phyloP scores from a whole-genome alignment of 495 filamentous ascomycete species.

The Lindgomyces ingoldianus region DNA sequence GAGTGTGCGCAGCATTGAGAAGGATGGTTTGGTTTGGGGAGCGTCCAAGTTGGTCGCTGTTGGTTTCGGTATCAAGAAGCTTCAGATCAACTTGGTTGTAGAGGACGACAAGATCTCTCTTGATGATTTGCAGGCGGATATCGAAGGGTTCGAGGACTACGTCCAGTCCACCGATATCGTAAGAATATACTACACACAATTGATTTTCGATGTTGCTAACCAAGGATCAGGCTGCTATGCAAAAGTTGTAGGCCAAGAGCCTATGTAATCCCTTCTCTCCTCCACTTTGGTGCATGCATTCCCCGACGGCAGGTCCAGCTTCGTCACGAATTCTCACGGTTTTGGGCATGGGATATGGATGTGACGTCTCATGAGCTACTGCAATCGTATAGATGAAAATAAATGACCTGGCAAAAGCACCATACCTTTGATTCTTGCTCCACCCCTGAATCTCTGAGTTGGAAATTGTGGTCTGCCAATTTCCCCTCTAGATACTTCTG shows the following conservation, averaged over 20 bases:
- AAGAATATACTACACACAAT: constrained; percentile 41
- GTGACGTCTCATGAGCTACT: constrained; percentile 28
- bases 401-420: constrained; percentile 1
- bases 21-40: constrained; percentile 97
- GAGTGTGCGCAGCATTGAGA: constrained; percentile 80
- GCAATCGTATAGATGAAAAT: constrained; percentile 19
- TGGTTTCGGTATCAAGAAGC: constrained; percentile 98
- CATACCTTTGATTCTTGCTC: too few species aligned
- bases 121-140: constrained; percentile 82
- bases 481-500: too few species aligned
- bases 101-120: constrained; percentile 95
- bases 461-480: too few species aligned
- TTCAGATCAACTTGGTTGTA: constrained; percentile 96
- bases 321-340: constrained; percentile 23
- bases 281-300: constrained; percentile 14
- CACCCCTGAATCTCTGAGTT: too few species aligned
- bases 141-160: constrained; percentile 89
- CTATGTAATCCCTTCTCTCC: constrained; percentile 15
- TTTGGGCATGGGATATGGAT: constrained; percentile 26
- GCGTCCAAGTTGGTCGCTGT: constrained; percentile 84
- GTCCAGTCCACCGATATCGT: constrained; percentile 94
- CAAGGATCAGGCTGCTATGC: constrained; percentile 63
- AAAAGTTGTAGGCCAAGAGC: constrained; percentile 70
- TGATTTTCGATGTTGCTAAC: constrained; percentile 15
- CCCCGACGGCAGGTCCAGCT: constrained; percentile 8